phyloP scores from a whole-genome alignment of 257 asterid species.

The Rubia yunnanensis region DNA sequence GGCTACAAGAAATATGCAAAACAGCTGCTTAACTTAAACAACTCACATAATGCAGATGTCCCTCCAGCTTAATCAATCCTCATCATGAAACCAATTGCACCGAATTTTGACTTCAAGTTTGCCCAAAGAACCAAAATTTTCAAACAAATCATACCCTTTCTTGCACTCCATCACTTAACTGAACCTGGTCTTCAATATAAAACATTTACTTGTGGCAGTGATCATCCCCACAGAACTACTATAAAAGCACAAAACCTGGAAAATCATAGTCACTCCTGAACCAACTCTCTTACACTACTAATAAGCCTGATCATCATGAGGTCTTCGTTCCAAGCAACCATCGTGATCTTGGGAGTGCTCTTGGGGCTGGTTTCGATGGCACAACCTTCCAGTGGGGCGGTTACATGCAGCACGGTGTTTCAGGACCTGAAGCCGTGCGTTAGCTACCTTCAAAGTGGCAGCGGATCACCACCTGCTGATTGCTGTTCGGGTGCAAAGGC shows the following conservation, averaged over 20 bases:
- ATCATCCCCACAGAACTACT: background rate
- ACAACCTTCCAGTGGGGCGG: conserved; percentile 19
- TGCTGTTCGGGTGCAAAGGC: conserved; percentile 47
- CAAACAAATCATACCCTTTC: background rate
- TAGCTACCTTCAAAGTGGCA: conserved; percentile 38
- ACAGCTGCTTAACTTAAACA: background rate
- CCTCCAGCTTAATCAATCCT: background rate
- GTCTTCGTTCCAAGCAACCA: conserved; percentile 17
- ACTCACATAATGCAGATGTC: background rate
- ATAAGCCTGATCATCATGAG: conserved; percentile 17
- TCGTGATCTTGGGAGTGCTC: conserved; percentile 11
- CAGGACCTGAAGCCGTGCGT: conserved; percentile 45
- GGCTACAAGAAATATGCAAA: background rate
- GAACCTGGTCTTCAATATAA: background rate
- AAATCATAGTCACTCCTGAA: background rate
- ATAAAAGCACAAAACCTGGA: background rate
- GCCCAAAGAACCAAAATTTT: background rate
- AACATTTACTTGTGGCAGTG: conserved; percentile 1
- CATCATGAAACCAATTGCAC: background rate
- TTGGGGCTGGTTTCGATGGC: conserved; percentile 7
- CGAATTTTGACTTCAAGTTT: conserved; percentile 4
- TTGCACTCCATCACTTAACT: conserved; percentile 7
- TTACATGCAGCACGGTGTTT: conserved; percentile 47
- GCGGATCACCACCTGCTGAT: conserved; percentile 38
- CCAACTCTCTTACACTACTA: background rate